Conservation (phyloP, 179 eudicot species). For the Heliamphora ciliata region DNA sequence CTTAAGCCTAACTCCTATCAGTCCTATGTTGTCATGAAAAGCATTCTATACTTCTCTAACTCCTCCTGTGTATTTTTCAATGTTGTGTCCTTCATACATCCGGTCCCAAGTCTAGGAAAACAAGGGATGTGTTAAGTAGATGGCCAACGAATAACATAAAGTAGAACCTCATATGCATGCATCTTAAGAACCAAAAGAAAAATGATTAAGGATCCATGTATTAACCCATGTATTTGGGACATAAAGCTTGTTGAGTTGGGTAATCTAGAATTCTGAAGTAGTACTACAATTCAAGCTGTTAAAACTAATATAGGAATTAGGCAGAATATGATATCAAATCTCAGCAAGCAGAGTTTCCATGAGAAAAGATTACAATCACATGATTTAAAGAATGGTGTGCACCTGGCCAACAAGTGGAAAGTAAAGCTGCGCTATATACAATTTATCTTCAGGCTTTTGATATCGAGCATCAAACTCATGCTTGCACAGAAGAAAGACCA, state of each 20-base stretch:
- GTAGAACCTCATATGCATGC: neutral
- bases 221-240: neutral
- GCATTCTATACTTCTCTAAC: constrained; percentile 1
- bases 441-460: constrained; percentile 93
- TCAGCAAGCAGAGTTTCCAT: neutral
- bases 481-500: constrained; percentile 95
- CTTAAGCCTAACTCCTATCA: no score
- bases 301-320: neutral
- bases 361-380: constrained; percentile 4
- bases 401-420: constrained; percentile 98
- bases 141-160: neutral
- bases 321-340: constrained; percentile 6
- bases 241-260: neutral
- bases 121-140: neutral
- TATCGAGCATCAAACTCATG: constrained; percentile 96
- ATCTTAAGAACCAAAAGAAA: neutral
- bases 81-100: neutral
- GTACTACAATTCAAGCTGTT: neutral
- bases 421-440: constrained; percentile 90
- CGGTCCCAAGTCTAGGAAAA: neutral
- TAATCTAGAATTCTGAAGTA: neutral
- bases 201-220: neutral
- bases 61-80: neutral
- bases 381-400: constrained; percentile 14
- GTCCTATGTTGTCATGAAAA: neutral